These are phyloP conservation scores for Incumbomyces lentus DNA, from an alignment of 2,329 filamentous ascomycete genomes.

Conservation along the genomic window DNA sequence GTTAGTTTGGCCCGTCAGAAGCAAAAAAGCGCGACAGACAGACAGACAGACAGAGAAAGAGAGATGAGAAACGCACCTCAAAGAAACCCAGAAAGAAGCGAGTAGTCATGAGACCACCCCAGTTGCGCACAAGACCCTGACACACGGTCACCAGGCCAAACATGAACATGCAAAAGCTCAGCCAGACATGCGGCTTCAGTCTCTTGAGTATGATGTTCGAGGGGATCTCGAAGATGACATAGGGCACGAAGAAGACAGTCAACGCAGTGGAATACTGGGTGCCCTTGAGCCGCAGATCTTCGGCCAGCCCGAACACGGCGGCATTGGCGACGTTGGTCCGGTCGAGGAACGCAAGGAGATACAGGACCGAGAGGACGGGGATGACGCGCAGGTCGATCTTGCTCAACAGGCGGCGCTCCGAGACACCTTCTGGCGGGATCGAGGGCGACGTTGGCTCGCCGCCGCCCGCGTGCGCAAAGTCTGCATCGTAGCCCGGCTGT, in stretches of 20 bases:
- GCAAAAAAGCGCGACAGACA: too few relatives aligned
- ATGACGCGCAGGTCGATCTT: constrained; percentile 64
- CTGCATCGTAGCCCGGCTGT: constrained; percentile 19
- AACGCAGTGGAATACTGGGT: constrained; percentile 63
- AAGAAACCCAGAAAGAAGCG: constrained; percentile 78
- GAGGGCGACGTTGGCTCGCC: constrained; percentile 9
- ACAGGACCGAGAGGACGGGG: constrained; percentile 63
- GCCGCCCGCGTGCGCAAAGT: constrained; percentile 18
- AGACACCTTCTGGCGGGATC: constrained; percentile 12
- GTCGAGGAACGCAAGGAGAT: constrained; percentile 28
- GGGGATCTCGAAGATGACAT: constrained; percentile 56
- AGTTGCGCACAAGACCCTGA: constrained; percentile 70
- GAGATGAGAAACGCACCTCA: constrained; percentile 53
- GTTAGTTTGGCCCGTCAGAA: too few relatives aligned
- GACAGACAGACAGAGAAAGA: too few relatives aligned
- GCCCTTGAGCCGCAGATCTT: constrained; percentile 50
- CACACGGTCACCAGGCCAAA: constrained; percentile 67
- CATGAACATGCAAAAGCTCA: constrained; percentile 71
- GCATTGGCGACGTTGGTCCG: constrained; percentile 75
- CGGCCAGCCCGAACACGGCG: constrained; percentile 52
- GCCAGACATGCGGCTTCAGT: constrained; percentile 58
- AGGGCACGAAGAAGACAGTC: constrained; percentile 69
- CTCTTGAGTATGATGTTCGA: constrained; percentile 63
- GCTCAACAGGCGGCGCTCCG: constrained; percentile 53
- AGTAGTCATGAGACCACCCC: constrained; percentile 63